Conservation (phyloP, 306 rosid species). For the Luffa acutangula region DNA sequence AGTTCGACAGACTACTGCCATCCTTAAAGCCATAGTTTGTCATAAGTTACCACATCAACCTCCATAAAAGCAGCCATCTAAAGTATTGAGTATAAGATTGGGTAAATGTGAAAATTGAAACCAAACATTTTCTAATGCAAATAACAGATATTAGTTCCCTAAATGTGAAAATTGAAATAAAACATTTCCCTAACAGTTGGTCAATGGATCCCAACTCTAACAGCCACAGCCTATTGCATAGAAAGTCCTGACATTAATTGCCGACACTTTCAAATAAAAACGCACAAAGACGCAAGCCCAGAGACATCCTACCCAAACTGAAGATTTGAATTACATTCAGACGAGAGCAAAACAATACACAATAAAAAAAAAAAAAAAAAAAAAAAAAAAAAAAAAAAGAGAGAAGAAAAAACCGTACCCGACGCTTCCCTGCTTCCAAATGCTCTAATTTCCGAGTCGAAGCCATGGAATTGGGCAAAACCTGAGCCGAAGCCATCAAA, state of each 20-base stretch:
- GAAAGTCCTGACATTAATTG: not conserved
- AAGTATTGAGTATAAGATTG: not conserved
- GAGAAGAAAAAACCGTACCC: conserved; percentile 40
- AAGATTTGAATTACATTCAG: not conserved
- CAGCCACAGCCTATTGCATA: not conserved
- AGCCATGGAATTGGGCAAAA: conserved; percentile 50
- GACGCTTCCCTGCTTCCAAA: conserved; percentile 93
- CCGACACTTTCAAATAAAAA: not conserved
- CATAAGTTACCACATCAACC: not conserved
- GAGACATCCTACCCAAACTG: not conserved
- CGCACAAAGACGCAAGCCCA: not conserved
- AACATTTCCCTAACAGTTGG: not conserved
- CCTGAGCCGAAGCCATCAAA: conserved; percentile 93
- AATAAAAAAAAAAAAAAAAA: too few relatives aligned
- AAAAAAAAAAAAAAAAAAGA: too few relatives aligned
- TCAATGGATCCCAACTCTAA: not conserved
- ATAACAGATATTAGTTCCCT: not conserved
- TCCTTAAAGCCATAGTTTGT: not conserved
- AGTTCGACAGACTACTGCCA: not conserved
- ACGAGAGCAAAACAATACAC: not conserved
- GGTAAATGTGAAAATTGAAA: not conserved
- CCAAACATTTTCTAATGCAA: not conserved
- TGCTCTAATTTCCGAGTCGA: conserved; percentile 68
- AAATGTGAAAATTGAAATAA: not conserved
- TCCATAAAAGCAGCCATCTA: not conserved